These are phyloP conservation scores for Fusarium sp. DNA, from an alignment of 2,329 filamentous ascomycete species.

Conservation along the genomic window DNA sequence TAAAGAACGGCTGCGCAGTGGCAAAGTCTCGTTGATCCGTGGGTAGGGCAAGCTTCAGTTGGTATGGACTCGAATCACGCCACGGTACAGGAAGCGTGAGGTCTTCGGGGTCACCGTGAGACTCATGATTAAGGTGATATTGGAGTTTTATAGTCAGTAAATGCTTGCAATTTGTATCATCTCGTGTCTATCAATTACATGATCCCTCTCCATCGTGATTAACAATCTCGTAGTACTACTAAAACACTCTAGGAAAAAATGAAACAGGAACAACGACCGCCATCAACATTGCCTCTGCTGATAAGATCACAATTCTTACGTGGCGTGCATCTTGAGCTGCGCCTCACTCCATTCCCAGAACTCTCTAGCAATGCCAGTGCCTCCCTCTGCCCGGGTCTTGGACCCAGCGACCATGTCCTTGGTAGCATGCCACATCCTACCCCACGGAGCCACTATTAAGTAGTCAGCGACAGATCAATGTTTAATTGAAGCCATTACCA, in stretches of 20 bases:
- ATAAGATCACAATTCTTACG: neutral
- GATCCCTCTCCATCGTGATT: neutral
- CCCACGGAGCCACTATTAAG: constrained; percentile 50
- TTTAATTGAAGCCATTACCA: neutral
- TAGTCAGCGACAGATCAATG: neutral
- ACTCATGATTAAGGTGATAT: neutral
- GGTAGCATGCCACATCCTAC: constrained; percentile 46
- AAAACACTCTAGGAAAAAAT: neutral
- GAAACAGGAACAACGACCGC: neutral
- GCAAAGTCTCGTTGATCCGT: neutral
- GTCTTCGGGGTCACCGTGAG: neutral
- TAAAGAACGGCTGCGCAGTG: neutral
- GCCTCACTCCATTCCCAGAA: constrained; percentile 55
- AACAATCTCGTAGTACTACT: neutral
- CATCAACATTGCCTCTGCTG: neutral
- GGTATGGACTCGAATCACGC: neutral
- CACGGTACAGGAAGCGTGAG: neutral
- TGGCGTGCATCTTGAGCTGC: constrained; percentile 42
- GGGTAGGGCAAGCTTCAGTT: neutral
- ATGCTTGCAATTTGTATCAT: neutral
- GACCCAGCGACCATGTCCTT: constrained; percentile 43
- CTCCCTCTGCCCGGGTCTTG: constrained; percentile 47
- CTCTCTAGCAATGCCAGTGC: constrained; percentile 44
- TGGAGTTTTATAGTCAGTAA: neutral
- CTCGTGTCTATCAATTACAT: neutral